Evolutionary conservation across 2,329 filamentous ascomycete genomes (phyloP), one percentile per base, ranked within the genome.

Genomic region (Diaporthe vaccinii): DNA sequence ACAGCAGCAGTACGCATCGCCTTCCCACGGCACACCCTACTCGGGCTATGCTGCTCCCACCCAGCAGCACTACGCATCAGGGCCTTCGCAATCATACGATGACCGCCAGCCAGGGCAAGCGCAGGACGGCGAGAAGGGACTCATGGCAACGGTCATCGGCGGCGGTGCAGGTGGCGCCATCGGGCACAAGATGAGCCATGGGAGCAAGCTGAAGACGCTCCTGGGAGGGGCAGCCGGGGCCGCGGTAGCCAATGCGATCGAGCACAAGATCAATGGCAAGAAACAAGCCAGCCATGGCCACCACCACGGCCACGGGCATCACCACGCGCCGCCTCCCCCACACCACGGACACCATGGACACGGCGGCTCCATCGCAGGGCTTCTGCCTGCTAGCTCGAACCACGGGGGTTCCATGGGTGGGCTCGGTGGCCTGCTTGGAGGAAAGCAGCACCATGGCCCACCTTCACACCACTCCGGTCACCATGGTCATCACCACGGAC

Each of bases 141-240:
- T 92, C 17, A 86, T 89, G 17, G 87, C 89, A 1, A 88, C 89
- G 3, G 79, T 91, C 5, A 74, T 89, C 1, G 89, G 89, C 20
- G 87, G 88, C 31, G 88, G 86, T 3, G 87, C 85, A 0, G 90
- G 90, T 51, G 89, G 87, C 0, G 87, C 88, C 74, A 74, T 89
- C 0, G 89, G 87, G 0, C 87, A 91, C 79, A 87, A 91, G 81
- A 80, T 89, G 15, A 89, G 89, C 28, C 88, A 88, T 72, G 89
- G 89, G 9, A 76, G 75, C 41, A 83, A 87, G 65, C 79, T 91
- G 49, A 88, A 88, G 34, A 89, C 89, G 2, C 78, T 91, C 8
- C 84, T 87, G 1, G 89, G 89, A 0, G 83, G 86, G 10, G 85
- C 90, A 2, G 88, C 86, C 15, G 90, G 90, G 34, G 89, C 89